A percentile compares a stretch with the other conserved stretches of the same genome.
These are phyloP conservation scores for Annulohypoxylon stygium DNA, from an alignment of 495 filamentous ascomycete species.

Conservation along the genomic window DNA sequence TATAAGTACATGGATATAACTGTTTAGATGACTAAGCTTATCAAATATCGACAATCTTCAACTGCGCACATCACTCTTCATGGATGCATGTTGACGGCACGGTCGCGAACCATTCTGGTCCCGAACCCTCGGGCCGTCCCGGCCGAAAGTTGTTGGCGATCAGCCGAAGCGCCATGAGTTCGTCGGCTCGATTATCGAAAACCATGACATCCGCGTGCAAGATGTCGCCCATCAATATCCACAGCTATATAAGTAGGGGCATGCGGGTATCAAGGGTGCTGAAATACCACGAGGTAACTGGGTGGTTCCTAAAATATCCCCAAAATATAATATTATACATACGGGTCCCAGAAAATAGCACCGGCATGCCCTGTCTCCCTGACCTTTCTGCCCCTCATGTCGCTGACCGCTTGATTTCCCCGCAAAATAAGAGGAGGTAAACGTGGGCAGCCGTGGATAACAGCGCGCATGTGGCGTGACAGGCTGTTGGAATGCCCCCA, in stretches of 20 bases:
- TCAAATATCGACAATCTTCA: not conserved
- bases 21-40: not conserved
- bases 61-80: not conserved
- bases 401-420: conserved; percentile 21
- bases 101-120: conserved; percentile 5
- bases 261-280: not conserved
- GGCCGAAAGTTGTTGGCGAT: conserved; percentile 1
- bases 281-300: conserved; percentile 8
- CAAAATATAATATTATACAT: conserved; percentile 11
- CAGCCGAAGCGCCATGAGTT: conserved; percentile 1
- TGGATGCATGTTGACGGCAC: conserved; percentile 4
- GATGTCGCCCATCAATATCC: conserved; percentile 4
- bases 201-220: conserved; percentile 5
- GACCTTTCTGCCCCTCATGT: conserved; percentile 4
- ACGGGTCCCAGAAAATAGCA: conserved; percentile 4
- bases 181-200: conserved; percentile 14
- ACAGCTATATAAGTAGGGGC: not conserved
- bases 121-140: conserved; percentile 9
- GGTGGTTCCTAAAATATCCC: conserved; percentile 1
- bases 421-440: conserved; percentile 15
- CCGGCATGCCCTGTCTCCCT: conserved; percentile 1
- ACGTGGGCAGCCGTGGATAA: not conserved
- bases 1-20: too few species aligned
- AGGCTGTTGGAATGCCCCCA: not conserved
- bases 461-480: conserved; percentile 9